A percentile compares a stretch with the other conserved stretches of the same genome.
phyloP scores from a whole-genome alignment of 1,139 yeast genomes.

The Yamadazyma dendronema region DNA sequence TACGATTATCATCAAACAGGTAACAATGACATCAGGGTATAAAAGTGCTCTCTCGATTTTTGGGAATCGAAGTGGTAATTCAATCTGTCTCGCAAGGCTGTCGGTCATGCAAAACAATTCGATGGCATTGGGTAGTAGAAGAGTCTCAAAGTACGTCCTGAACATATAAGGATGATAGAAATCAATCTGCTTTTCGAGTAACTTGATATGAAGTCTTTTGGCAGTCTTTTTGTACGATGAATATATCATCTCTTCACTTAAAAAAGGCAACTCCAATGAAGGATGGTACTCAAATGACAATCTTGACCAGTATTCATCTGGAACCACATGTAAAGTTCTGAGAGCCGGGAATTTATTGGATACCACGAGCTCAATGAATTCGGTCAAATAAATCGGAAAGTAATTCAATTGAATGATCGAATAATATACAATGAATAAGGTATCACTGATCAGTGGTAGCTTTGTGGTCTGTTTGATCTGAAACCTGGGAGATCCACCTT shows the following conservation, averaged over 20 bases:
- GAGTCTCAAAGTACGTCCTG: slow-evolving; percentile 23
- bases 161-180: slow-evolving; percentile 38
- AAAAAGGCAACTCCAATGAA: slow-evolving; percentile 11
- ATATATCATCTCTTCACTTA: slow-evolving; percentile 4
- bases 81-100: slow-evolving; percentile 14
- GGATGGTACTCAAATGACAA: slow-evolving; percentile 2
- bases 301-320: slow-evolving; percentile 3
- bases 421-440: slow-evolving; percentile 37
- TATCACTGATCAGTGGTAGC: slow-evolving; percentile 27
- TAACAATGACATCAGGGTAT: slow-evolving; percentile 31
- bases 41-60: slow-evolving; percentile 1
- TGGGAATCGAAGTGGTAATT: slow-evolving; percentile 9
- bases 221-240: slow-evolving; percentile 16
- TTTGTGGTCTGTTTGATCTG: slow-evolving; percentile 16
- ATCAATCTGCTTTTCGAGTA: slow-evolving; percentile 11
- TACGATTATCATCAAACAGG: slow-evolving; percentile 24
- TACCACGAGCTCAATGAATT: slow-evolving; percentile 29
- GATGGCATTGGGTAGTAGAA: slow-evolving; percentile 32
- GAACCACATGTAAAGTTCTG: slow-evolving; percentile 18
- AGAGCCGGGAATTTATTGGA: slow-evolving; percentile 39
- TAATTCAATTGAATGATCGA: slow-evolving; percentile 32
- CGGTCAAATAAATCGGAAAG: slow-evolving; percentile 37
- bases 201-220: slow-evolving; percentile 14
- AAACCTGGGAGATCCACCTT: slow-evolving; percentile 8
- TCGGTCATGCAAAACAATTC: slow-evolving; percentile 24